These are phyloP conservation scores for Anaeromyces robustus DNA, from an alignment of 192 early-diverging fungal genomes.

Conservation along the genomic window DNA sequence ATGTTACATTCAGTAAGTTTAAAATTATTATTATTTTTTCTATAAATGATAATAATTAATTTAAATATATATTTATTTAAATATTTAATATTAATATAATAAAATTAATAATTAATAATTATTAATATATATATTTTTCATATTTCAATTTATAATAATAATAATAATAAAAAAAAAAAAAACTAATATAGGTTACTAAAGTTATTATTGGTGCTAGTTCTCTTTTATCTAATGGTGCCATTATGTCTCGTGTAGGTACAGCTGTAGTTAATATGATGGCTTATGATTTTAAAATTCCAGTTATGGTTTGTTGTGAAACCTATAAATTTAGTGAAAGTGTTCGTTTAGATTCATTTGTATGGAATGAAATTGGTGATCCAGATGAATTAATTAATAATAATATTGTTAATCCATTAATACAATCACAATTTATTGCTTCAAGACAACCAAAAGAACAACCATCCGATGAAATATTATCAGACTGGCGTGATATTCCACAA, in stretches of 20 bases:
- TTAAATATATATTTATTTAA: neutral
- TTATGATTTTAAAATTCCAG: constrained; percentile 71
- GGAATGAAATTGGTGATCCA: constrained; percentile 89
- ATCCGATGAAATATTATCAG: constrained; percentile 17
- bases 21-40: too few relatives aligned
- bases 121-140: too few relatives aligned
- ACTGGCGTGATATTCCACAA: constrained; percentile 63
- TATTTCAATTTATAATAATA: too few relatives aligned
- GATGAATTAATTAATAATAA: constrained; percentile 55
- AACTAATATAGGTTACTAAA: constrained; percentile 49
- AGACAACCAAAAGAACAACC: neutral
- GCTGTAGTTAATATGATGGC: constrained; percentile 85
- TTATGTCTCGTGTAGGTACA: constrained; percentile 79
- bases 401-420: neutral
- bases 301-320: constrained; percentile 86
- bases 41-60: too few relatives aligned
- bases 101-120: neutral
- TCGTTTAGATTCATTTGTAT: constrained; percentile 87
- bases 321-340: constrained; percentile 90
- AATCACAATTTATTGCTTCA: neutral
- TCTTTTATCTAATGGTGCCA: constrained; percentile 78
- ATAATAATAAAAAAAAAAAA: neutral
- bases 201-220: constrained; percentile 89
- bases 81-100: neutral
- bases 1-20: constrained; percentile 49